Conservation (phyloP, 164 flowering plant genomes). For the Dillenia suffruticosa region DNA sequence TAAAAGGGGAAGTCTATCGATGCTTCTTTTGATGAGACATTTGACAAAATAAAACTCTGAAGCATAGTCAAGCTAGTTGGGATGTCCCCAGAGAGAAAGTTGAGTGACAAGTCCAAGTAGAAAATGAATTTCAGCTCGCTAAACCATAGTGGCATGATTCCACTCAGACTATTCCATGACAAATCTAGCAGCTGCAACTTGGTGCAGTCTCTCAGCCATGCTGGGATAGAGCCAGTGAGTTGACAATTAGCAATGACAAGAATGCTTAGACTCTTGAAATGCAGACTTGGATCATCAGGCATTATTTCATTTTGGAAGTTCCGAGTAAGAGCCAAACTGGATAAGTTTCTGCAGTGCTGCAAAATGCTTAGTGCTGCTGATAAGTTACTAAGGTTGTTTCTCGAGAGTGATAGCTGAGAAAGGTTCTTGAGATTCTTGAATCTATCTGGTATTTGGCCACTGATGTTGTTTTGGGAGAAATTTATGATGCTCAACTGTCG, state of each 20-base stretch:
- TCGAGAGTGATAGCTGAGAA: conserved; percentile 48
- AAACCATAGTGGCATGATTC: conserved; percentile 50
- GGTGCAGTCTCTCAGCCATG: conserved; percentile 36
- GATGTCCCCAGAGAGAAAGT: conserved; percentile 42
- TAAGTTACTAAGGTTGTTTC: conserved; percentile 40
- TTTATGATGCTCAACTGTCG: conserved; percentile 33
- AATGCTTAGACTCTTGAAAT: conserved; percentile 37
- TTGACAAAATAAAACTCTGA: conserved; percentile 30
- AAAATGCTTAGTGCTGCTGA: conserved; percentile 41
- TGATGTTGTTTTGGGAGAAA: conserved; percentile 49
- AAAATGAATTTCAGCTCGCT: conserved; percentile 36
- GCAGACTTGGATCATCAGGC: conserved; percentile 35
- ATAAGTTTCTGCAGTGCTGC: conserved; percentile 49
- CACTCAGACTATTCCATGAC: conserved; percentile 54
- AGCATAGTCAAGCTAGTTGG: conserved; percentile 40
- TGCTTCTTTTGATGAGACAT: conserved; percentile 30
- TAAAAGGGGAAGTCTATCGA: conserved; percentile 49
- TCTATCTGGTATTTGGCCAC: conserved; percentile 46
- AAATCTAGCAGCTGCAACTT: conserved; percentile 53
- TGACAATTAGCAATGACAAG: conserved; percentile 51
- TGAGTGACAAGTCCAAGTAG: conserved; percentile 64
- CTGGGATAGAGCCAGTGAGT: conserved; percentile 47
- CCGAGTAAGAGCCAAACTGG: conserved; percentile 46
- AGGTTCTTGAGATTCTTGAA: conserved; percentile 43
- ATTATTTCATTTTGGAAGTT: conserved; percentile 47